Percentiles rank a stretch among this genome's conserved stretches.
Conservation (phyloP, 108 stramenopile species). For the Cyclotella baltica region DNA sequence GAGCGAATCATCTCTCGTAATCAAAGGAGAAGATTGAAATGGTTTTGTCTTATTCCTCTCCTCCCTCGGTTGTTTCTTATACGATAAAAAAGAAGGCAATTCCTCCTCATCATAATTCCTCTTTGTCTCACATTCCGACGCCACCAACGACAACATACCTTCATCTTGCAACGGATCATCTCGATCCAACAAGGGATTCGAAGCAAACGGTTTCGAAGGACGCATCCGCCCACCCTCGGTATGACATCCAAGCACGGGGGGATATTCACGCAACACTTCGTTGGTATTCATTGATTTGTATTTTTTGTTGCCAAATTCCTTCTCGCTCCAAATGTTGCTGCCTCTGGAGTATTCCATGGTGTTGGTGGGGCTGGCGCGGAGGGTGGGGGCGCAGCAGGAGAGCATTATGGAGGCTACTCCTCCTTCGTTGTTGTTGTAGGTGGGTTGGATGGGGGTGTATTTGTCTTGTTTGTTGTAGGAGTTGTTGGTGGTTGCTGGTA, state of each 20-base stretch:
- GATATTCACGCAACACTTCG: not conserved
- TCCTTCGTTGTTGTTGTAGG: constrained; percentile 3
- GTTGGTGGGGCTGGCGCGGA: not conserved
- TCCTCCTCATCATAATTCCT: not conserved
- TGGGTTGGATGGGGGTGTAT: not conserved
- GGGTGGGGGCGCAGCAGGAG: constrained; percentile 13
- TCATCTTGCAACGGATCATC: constrained; percentile 6
- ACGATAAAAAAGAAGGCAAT: not conserved
- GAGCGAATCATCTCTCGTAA: constrained; percentile 29
- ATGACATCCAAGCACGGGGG: constrained; percentile 4
- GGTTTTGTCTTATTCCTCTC: constrained; percentile 11
- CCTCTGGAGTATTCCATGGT: not conserved
- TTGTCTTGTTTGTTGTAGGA: not conserved
- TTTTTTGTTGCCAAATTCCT: not conserved
- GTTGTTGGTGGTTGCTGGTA: not conserved
- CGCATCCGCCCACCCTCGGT: not conserved
- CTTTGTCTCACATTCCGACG: not conserved
- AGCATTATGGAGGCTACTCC: constrained; percentile 20
- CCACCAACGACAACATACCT: not conserved
- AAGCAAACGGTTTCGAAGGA: constrained; percentile 10
- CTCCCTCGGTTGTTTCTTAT: not conserved
- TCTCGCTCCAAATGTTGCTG: constrained; percentile 12
- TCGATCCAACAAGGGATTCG: constrained; percentile 10
- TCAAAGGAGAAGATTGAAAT: constrained; percentile 32
- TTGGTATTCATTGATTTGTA: not conserved